Evolutionary conservation across 1,139 yeast species (phyloP).

Genomic region (Pneumocystis jirovecii): DNA sequence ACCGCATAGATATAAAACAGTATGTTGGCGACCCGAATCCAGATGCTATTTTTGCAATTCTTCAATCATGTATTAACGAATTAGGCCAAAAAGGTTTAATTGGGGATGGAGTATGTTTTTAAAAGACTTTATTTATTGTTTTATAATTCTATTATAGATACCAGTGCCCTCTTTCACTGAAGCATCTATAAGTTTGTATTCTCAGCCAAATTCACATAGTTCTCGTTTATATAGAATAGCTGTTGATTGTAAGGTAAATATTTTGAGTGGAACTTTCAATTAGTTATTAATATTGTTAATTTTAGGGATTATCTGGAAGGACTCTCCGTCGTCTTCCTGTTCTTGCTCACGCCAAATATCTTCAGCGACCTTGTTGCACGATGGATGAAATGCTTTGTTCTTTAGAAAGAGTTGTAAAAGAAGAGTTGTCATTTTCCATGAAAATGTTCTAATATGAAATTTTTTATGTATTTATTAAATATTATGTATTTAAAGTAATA

Average conservation of each 20-base stretch:
- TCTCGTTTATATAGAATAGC: slow-evolving; percentile 9
- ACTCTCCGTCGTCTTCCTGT: slow-evolving; percentile 10
- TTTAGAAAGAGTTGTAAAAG: slow-evolving; percentile 1
- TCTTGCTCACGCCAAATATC: slow-evolving; percentile 11
- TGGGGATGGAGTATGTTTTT: neutral
- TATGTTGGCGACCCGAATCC: slow-evolving; percentile 14
- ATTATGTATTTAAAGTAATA: neutral
- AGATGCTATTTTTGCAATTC: slow-evolving; percentile 13
- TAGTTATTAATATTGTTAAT: neutral
- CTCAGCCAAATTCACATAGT: slow-evolving; percentile 11
- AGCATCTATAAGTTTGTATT: slow-evolving; percentile 11
- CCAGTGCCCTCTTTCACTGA: slow-evolving; percentile 11
- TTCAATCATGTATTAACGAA: slow-evolving; percentile 13
- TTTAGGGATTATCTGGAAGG: slow-evolving; percentile 12
- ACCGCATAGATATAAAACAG: slow-evolving; percentile 14
- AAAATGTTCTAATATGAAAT: neutral
- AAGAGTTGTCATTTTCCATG: neutral
- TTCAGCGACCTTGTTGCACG: slow-evolving; percentile 2
- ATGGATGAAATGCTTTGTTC: slow-evolving; percentile 2
- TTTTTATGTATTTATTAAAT: neutral
- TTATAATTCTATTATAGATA: slow-evolving; percentile 4
- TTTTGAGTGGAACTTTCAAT: neutral
- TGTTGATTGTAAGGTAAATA: slow-evolving; percentile 11
- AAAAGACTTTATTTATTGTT: neutral
- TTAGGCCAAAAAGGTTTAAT: slow-evolving; percentile 7